Evolutionary conservation across 2,329 filamentous ascomycete species (phyloP).

Genomic region (Mariannaea sp.): DNA sequence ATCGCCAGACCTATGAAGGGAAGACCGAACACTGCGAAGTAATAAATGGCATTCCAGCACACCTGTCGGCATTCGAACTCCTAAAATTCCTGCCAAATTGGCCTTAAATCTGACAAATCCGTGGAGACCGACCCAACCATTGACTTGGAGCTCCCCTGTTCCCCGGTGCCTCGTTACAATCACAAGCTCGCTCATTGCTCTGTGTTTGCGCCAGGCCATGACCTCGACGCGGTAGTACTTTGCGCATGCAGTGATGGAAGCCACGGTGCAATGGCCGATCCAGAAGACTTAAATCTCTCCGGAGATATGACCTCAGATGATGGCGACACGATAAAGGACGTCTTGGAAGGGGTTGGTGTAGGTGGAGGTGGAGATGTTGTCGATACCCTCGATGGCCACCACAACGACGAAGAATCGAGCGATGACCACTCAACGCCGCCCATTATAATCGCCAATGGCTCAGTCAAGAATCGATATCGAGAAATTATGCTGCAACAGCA

Average conservation of each 20-base stretch:
- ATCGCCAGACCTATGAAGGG: conserved; percentile 12
- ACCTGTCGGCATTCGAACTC: neutral
- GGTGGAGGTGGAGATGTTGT: conserved; percentile 26
- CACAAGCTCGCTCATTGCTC: conserved; percentile 18
- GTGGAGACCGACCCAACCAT: conserved; percentile 18
- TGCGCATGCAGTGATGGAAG: conserved; percentile 46
- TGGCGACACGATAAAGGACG: conserved; percentile 45
- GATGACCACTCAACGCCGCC: conserved; percentile 29
- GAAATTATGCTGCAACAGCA: conserved; percentile 50
- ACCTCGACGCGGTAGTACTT: conserved; percentile 34
- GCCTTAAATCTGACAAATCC: neutral
- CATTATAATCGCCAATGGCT: conserved; percentile 30
- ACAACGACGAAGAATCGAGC: conserved; percentile 22
- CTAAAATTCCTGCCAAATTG: neutral
- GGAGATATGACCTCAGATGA: conserved; percentile 49
- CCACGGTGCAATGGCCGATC: conserved; percentile 53
- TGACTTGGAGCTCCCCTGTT: conserved; percentile 30
- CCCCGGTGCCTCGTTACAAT: conserved; percentile 28
- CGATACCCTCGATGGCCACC: conserved; percentile 14
- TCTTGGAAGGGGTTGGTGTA: conserved; percentile 25
- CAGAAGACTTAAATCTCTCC: conserved; percentile 50
- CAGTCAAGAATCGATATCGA: conserved; percentile 49
- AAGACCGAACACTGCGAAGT: neutral
- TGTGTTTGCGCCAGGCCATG: conserved; percentile 35
- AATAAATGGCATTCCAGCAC: neutral